Percentiles rank a stretch among this genome's conserved stretches.
These are phyloP conservation scores for Tephrocybe sp. DNA, from an alignment of 768 basidiomycete genomes.

Conservation along the genomic window DNA sequence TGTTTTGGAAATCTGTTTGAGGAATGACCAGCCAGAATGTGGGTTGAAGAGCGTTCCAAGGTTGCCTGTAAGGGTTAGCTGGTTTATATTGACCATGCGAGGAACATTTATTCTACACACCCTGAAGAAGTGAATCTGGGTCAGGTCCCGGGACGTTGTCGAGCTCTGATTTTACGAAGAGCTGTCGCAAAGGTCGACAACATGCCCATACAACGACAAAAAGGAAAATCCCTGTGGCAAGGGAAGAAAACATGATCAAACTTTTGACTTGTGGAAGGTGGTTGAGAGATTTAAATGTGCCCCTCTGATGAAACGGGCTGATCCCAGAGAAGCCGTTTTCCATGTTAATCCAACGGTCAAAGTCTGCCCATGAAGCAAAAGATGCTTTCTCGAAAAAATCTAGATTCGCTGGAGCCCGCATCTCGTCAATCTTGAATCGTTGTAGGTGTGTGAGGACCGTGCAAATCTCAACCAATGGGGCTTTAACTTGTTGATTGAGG, in stretches of 20 bases:
- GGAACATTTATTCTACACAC: constrained; percentile 10
- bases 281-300: not conserved
- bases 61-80: constrained; percentile 12
- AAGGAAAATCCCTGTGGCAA: constrained; percentile 5
- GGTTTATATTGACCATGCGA: not conserved
- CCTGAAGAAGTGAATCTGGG: constrained; percentile 25
- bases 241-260: constrained; percentile 6
- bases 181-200: constrained; percentile 12
- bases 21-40: constrained; percentile 17
- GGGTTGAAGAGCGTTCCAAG: constrained; percentile 12
- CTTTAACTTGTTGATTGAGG: no score
- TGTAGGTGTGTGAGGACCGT: no score
- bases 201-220: constrained; percentile 8
- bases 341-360: not conserved
- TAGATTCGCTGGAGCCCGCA: no score
- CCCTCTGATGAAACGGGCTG: not conserved
- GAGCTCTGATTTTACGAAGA: constrained; percentile 22
- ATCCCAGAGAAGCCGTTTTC: not conserved
- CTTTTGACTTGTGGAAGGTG: not conserved
- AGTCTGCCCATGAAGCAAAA: no score
- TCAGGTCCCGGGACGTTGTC: constrained; percentile 33
- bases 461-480: no score
- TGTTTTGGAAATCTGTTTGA: constrained; percentile 8
- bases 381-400: no score
- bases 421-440: no score